Percentiles rank a stretch among this genome's conserved stretches.
Evolutionary conservation across 306 rosid genomes (phyloP).

Genomic region (Vigna trinervia): DNA sequence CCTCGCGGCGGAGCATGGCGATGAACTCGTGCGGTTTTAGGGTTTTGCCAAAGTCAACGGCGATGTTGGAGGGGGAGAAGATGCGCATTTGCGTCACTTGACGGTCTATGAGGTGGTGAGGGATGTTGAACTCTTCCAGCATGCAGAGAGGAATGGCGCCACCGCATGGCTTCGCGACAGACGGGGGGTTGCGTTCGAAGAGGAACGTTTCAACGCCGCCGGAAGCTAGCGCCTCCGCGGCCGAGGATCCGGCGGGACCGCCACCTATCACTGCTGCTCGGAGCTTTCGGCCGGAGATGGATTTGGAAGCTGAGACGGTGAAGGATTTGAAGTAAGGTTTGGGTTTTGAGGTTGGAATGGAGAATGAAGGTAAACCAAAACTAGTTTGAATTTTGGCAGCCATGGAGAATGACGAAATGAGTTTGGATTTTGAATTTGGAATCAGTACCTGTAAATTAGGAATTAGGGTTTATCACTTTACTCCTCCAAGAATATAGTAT

Average conservation of each 20-base stretch:
- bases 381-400: constrained; percentile 46
- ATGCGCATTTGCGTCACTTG: constrained; percentile 74
- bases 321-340: constrained; percentile 13
- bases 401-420: constrained; percentile 43
- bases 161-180: constrained; percentile 88
- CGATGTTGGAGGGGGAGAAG: constrained; percentile 89
- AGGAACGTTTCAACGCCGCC: constrained; percentile 88
- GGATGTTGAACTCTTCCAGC: constrained; percentile 88
- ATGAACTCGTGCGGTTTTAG: constrained; percentile 76
- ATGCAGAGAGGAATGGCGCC: constrained; percentile 97
- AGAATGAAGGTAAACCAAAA: constrained; percentile 39
- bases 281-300: constrained; percentile 75
- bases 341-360: constrained; percentile 22
- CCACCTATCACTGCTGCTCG: constrained; percentile 90
- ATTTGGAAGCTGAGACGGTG: constrained; percentile 53
- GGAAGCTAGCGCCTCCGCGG: constrained; percentile 80
- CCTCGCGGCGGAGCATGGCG: constrained; percentile 94
- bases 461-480: constrained; percentile 7
- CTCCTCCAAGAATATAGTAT: neutral
- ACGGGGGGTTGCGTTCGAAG: constrained; percentile 74
- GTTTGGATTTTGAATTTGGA: constrained; percentile 39
- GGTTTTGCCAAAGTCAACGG: constrained; percentile 86
- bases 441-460: neutral
- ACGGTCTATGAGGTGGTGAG: constrained; percentile 79
- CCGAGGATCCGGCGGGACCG: constrained; percentile 92